Evolutionary conservation across 345 rosid species (phyloP).

Genomic region (Hypericum androsaemum): DNA sequence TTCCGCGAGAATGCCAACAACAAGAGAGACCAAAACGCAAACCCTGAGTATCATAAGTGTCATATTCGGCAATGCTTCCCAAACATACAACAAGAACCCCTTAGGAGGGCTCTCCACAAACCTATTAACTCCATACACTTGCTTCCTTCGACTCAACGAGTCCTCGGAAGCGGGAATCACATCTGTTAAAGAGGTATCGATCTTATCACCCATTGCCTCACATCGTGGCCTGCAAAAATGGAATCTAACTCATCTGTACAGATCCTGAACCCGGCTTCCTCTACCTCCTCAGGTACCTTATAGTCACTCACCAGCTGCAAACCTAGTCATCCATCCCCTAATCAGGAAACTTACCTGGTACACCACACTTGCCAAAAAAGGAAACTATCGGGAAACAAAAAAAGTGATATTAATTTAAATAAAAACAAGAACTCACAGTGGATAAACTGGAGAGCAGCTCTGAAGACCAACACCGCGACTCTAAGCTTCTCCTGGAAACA

Average conservation of each 20-base stretch:
- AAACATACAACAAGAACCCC: conserved; percentile 54
- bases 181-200: conserved; percentile 41
- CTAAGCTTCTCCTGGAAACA: conserved; percentile 62
- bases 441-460: conserved; percentile 85
- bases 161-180: conserved; percentile 51
- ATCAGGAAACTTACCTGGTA: too few species aligned
- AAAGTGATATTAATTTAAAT: too few species aligned
- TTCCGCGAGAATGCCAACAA: conserved; percentile 6
- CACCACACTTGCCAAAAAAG: too few species aligned
- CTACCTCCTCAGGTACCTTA: conserved; percentile 60
- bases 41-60: conserved; percentile 7
- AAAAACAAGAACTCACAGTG: conserved; percentile 51
- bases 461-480: conserved; percentile 84
- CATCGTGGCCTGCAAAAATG: conserved; percentile 74
- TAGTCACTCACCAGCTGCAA: conserved; percentile 54
- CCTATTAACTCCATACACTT: conserved; percentile 66
- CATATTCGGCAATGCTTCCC: conserved; percentile 7
- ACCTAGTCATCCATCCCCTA: conserved; percentile 41
- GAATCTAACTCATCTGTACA: conserved; percentile 87
- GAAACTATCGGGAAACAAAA: too few species aligned
- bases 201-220: conserved; percentile 50
- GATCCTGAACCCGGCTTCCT: conserved; percentile 68
- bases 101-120: conserved; percentile 64
- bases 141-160: conserved; percentile 35
- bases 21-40: conserved; percentile 3